Conservation (phyloP, 208 protist genomes). For the Tritrichomonas musculus region DNA sequence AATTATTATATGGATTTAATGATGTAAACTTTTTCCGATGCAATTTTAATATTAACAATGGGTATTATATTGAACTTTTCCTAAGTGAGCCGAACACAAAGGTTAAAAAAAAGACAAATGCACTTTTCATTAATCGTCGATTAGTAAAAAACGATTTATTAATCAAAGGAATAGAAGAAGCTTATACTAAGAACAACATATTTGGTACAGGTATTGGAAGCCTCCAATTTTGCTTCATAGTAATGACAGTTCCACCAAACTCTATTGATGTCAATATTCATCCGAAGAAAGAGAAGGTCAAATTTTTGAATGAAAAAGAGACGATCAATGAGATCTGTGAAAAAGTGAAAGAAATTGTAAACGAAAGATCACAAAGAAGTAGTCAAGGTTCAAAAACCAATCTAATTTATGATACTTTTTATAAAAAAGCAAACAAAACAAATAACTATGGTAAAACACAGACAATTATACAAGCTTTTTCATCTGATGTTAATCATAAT, state of each 20-base stretch:
- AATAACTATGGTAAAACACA: too few relatives aligned
- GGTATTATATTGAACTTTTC: not conserved
- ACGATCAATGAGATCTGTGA: not conserved
- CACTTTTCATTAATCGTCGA: constrained; percentile 16
- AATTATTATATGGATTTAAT: not conserved
- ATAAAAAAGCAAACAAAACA: too few relatives aligned
- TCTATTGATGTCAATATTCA: constrained; percentile 33
- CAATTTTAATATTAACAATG: not conserved
- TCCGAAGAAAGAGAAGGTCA: constrained; percentile 11
- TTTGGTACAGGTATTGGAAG: not conserved
- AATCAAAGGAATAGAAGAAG: not conserved
- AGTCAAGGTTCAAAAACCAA: too few relatives aligned
- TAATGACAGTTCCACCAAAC: not conserved
- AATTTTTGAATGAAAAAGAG: constrained; percentile 6
- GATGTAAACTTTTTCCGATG: not conserved
- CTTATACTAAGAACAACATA: not conserved
- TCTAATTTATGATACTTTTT: too few relatives aligned
- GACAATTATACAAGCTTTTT: too few relatives aligned
- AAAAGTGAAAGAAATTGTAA: not conserved
- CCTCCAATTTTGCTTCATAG: not conserved
- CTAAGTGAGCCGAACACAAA: not conserved
- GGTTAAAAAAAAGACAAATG: not conserved
- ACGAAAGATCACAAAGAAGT: too few relatives aligned
- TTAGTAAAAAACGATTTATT: not conserved
- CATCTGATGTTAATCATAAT: too few relatives aligned